phyloP scores from a whole-genome alignment of 257 asterid genomes.

The Schizonepeta tenuifolia region DNA sequence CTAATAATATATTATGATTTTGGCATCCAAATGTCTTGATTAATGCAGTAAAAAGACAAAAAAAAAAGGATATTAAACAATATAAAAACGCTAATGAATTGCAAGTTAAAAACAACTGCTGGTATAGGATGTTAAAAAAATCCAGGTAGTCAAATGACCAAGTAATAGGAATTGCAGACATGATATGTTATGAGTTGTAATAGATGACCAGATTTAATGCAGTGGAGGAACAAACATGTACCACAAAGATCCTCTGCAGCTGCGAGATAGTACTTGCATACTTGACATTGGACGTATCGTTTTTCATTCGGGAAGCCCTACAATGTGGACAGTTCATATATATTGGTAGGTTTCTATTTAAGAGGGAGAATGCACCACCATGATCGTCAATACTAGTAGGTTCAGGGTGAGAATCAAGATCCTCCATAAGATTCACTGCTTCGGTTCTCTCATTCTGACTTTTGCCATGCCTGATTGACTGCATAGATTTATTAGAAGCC shows the following conservation, averaged over 20 bases:
- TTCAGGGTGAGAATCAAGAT: conserved; percentile 53
- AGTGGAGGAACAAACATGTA: conserved; percentile 41
- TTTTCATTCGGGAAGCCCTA: conserved; percentile 49
- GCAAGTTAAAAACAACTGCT: not conserved
- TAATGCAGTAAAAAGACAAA: not conserved
- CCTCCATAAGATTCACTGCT: conserved; percentile 41
- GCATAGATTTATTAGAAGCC: conserved; percentile 46
- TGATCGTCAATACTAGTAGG: conserved; percentile 50
- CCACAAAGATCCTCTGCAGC: conserved; percentile 96
- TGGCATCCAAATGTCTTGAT: not conserved
- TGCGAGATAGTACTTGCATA: conserved; percentile 87
- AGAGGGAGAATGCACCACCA: conserved; percentile 55
- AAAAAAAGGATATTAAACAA: no score
- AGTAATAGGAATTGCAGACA: conserved; percentile 6
- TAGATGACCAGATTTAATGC: conserved; percentile 20
- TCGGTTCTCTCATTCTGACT: conserved; percentile 38
- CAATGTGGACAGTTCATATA: conserved; percentile 97
- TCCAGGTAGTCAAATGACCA: conserved; percentile 8
- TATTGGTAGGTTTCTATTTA: conserved; percentile 73
- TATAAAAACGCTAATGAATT: not conserved
- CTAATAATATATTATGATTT: not conserved
- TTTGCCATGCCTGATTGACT: conserved; percentile 48
- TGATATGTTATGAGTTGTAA: conserved; percentile 10
- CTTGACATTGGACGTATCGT: conserved; percentile 47
- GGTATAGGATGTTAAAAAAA: no score